Evolutionary conservation across 192 early-diverging fungal species (phyloP), one percentile per base, ranked within the genome.

Genomic region (Pecoramyces ruminantium): DNA sequence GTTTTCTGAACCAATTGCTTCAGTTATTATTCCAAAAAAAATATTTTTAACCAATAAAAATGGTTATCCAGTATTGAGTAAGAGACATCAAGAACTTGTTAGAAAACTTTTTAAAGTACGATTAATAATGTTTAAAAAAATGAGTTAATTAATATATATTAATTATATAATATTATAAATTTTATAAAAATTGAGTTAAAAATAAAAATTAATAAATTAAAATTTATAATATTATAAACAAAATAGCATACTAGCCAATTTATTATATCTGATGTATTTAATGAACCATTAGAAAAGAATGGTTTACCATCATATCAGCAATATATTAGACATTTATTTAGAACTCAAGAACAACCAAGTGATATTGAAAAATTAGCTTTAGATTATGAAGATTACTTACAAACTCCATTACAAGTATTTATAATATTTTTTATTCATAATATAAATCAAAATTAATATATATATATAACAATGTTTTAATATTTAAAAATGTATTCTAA

Each of bases 331-430:
- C 88, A 94, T 83, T 86, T 99, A 34, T 87, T 88, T 42, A 80
- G 91, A 30, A 92, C 84, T 67, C 84, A 88, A 34, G 92, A 93
- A 1, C 86, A 89, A 28, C 86, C 82, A 28, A 87, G 86, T 77
- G 87, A 87, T 27, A 87, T 93, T 16, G 94, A 97, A 38, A 81
- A 87, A 79, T 95, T 96, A 83, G 93, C 95, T 3, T 86, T 84
- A 11, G 96, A 92, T 28, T 98, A 97, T 83, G 93, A 95, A 78
- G 98, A 99, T 82, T 96, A 92, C 80, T 84, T 96, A 28, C 94
- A 96, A 86, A 88, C 91, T 34, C 94, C 94, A 27, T 85, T 97
- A 27, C 91, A 92, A 77, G 78, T 34, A 38, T 14, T 13, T 34
- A 30, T 29, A n/a, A 29, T 9, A 77, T n/a, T 21, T 28, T n/a